phyloP scores from a whole-genome alignment of 805 yeast genomes.

The Clavispora vitiphila region DNA sequence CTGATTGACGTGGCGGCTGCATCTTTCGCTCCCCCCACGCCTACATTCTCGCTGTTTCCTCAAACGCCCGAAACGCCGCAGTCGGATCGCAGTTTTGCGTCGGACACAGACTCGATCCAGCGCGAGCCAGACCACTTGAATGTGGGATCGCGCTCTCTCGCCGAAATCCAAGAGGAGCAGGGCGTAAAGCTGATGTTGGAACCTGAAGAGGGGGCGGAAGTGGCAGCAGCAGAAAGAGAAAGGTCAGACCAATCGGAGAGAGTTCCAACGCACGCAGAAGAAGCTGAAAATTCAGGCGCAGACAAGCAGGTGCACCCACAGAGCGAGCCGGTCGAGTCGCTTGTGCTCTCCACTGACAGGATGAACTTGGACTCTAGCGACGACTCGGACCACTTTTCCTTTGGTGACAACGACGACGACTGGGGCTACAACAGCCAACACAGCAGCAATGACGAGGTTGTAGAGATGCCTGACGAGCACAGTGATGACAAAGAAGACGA shows the following conservation, averaged over 20 bases:
- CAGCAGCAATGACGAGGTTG: conserved; percentile 12
- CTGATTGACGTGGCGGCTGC: no score
- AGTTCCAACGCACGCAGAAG: no score
- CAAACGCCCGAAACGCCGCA: conserved; percentile 27
- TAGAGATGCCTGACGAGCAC: no score
- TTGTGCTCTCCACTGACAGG: conserved; percentile 14
- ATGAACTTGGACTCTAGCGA: conserved; percentile 7
- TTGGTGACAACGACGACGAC: conserved; percentile 13
- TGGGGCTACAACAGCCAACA: conserved; percentile 25
- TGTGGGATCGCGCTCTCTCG: conserved; percentile 6
- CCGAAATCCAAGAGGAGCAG: neutral
- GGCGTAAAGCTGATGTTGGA: no score
- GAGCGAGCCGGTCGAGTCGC: conserved; percentile 5
- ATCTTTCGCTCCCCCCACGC: conserved; percentile 20
- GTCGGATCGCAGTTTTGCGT: conserved; percentile 32
- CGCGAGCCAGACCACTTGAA: conserved; percentile 29
- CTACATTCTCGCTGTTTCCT: conserved; percentile 16
- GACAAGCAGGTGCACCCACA: no score
- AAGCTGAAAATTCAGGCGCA: no score
- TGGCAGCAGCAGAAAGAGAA: neutral
- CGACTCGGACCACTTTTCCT: conserved; percentile 2
- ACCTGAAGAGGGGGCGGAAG: no score
- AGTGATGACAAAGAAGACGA: no score
- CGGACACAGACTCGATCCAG: conserved; percentile 39
- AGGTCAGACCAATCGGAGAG: no score